phyloP scores from a whole-genome alignment of 345 rosid genomes.

The Excoecaria cochinchinensis region DNA sequence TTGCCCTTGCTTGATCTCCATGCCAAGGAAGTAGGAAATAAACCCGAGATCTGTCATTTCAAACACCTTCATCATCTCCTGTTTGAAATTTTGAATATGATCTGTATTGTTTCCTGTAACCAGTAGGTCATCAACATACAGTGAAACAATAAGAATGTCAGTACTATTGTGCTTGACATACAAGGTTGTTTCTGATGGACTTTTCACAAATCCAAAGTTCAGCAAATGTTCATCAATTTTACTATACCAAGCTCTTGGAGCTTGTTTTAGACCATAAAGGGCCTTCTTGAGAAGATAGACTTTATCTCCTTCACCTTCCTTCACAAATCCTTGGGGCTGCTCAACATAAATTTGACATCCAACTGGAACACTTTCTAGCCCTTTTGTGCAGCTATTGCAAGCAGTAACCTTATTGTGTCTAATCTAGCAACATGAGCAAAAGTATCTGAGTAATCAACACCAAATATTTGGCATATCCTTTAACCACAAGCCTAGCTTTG shows the following conservation, averaged over 20 bases:
- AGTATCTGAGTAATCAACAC: neutral
- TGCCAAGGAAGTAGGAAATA: neutral
- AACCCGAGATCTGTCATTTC: neutral
- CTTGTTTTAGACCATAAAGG: neutral
- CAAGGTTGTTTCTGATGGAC: neutral
- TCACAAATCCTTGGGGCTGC: too few relatives aligned
- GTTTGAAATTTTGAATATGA: neutral
- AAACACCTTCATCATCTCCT: neutral
- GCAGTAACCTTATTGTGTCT: neutral
- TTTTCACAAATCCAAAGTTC: too few relatives aligned
- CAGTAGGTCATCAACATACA: neutral
- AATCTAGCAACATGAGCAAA: neutral
- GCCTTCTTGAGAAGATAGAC: neutral
- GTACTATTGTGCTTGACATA: neutral
- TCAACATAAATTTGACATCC: too few relatives aligned
- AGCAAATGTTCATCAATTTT: neutral
- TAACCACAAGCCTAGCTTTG: neutral
- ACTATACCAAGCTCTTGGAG: neutral
- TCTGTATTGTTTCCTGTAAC: neutral
- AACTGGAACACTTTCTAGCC: neutral
- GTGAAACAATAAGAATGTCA: neutral
- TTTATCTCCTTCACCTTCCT: too few relatives aligned
- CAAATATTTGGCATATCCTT: neutral
- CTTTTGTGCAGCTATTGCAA: neutral
- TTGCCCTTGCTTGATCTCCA: neutral